These are phyloP conservation scores for Botrytis cinerea DNA, from an alignment of 2,329 filamentous ascomycete species.

Conservation along the genomic window DNA sequence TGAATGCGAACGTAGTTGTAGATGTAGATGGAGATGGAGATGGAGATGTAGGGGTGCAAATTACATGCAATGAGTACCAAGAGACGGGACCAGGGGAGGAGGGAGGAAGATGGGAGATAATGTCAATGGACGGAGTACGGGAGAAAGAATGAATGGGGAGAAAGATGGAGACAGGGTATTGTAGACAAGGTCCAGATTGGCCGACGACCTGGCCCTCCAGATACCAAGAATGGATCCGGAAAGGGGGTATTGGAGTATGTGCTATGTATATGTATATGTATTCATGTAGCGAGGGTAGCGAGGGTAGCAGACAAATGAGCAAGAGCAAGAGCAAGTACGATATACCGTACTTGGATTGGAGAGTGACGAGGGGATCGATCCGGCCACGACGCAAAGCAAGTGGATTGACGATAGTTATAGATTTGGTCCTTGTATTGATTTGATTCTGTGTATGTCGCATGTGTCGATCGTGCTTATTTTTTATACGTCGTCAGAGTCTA, in stretches of 20 bases:
- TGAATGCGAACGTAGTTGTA: too few relatives aligned
- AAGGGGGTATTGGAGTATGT: not conserved
- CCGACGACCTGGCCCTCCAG: not conserved
- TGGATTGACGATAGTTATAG: not conserved
- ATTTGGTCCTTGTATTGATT: not conserved
- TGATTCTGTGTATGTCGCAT: not conserved
- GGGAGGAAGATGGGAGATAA: not conserved
- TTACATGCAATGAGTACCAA: not conserved
- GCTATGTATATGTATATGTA: not conserved
- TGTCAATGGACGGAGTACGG: not conserved
- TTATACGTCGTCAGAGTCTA: not conserved
- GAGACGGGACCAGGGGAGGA: not conserved
- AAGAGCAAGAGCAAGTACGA: too few relatives aligned
- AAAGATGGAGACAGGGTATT: slow-evolving; percentile 3
- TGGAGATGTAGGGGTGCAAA: not conserved
- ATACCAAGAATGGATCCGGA: not conserved
- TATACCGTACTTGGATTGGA: not conserved
- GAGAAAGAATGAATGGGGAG: not conserved
- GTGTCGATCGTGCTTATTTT: not conserved
- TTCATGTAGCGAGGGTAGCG: slow-evolving; percentile 10
- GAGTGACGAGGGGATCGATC: not conserved
- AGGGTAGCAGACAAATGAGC: not conserved
- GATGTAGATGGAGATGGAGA: too few relatives aligned
- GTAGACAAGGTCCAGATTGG: not conserved
- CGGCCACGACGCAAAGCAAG: not conserved